phyloP scores from a whole-genome alignment of 352 stramenopile genomes.

The Phytopythium sindhum region DNA sequence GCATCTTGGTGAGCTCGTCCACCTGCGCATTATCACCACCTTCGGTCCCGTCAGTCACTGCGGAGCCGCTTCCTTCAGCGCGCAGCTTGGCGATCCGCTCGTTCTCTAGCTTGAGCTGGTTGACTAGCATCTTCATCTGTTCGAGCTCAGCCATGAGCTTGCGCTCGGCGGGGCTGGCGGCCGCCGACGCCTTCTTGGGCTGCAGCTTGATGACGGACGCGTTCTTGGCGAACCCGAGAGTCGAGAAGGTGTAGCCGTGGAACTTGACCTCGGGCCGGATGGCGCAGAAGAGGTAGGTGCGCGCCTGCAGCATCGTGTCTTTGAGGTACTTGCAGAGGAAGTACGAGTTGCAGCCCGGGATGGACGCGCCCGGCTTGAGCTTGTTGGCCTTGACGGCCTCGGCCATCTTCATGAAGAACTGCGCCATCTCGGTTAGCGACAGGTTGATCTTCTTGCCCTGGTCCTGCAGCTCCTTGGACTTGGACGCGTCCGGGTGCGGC shows the following conservation, averaged over 20 bases:
- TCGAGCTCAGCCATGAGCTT: constrained; percentile 94
- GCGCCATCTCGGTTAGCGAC: constrained; percentile 93
- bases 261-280: constrained; percentile 93
- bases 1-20: constrained; percentile 59
- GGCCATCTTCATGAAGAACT: constrained; percentile 98
- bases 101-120: constrained; percentile 80
- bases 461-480: constrained; percentile 93
- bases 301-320: constrained; percentile 93
- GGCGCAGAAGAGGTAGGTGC: constrained; percentile 93
- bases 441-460: constrained; percentile 96
- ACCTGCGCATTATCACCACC: constrained; percentile 32
- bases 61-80: constrained; percentile 4
- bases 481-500: constrained; percentile 85
- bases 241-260: constrained; percentile 92
- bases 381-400: constrained; percentile 93
- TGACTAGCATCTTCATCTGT: constrained; percentile 90
- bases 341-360: constrained; percentile 93
- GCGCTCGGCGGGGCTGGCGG: constrained; percentile 86
- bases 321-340: constrained; percentile 96
- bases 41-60: constrained; percentile 16
- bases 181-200: constrained; percentile 92
- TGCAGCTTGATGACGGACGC: constrained; percentile 93
- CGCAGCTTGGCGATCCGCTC: constrained; percentile 67
- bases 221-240: constrained; percentile 94
- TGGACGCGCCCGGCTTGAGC: constrained; percentile 90